Evolutionary conservation across 2,329 filamentous ascomycete species (phyloP), one percentile per base, ranked within the genome.

Genomic region (Fusarium sp.): DNA sequence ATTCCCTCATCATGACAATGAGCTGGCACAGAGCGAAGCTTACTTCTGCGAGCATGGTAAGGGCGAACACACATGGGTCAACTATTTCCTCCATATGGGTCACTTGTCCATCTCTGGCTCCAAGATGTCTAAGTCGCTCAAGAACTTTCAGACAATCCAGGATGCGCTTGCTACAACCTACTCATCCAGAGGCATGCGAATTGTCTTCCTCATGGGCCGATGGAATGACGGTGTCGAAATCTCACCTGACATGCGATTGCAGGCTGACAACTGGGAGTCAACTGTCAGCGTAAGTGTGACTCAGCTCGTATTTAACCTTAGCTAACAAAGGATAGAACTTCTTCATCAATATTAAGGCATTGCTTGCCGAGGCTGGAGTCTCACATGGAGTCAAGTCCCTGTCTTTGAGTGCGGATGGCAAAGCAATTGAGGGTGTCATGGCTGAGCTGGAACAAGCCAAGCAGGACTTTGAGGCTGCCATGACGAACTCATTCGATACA

Each of bases 181-280:
- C 83, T 96, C 92, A 0, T 84, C 94, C 1, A 85, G 95, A 62
- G 89, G 89, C 56, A 85, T 97, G 81, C 88, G 95, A 45, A 91
- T 96, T 53, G 91, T 96, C 17, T 97, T 97, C 80, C 79, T 98
- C 45, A 87, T 97, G 71, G 93, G 94, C 44, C 88, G 88, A 48
- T 98, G 95, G 94, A 92, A 93, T 71, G 92, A 97, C 49, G 92
- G 93, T 3, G 90, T 97, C 32, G 95, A 97, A 75, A 96, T 97
- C 65, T 95, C 93, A 0, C 89, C 91, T 3, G 93, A 94, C 56
- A 89, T 97, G 80, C 85, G 92, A 59, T 88, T 88, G 43, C 87
- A 90, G 72, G 91, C 91, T 8, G 87, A 89, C 59, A 87, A 85
- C 44, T 97, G 93, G 92, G 94, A 97, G 76, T 88, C 89, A 49